phyloP scores from a whole-genome alignment of 2,329 filamentous ascomycete genomes.

The Penicillium fuscoglaucum region DNA sequence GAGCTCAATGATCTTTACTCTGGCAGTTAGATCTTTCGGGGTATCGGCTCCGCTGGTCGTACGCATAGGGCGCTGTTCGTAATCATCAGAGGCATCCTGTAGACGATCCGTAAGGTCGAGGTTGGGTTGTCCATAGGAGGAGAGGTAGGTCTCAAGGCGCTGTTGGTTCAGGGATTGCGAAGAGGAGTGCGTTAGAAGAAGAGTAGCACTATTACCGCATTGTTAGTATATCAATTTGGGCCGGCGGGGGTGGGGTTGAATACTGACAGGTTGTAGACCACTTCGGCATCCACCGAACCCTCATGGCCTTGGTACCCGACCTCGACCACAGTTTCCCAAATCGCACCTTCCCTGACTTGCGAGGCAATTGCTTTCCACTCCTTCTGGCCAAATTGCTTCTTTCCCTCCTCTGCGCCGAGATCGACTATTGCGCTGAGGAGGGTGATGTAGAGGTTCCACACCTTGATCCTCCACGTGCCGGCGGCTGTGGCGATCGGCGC shows the following conservation, averaged over 20 bases:
- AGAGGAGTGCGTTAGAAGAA: constrained; percentile 85
- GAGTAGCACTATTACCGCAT: constrained; percentile 70
- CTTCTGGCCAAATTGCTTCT: constrained; percentile 78
- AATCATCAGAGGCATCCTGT: constrained; percentile 36
- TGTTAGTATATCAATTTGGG: constrained; percentile 2
- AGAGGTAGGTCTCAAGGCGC: constrained; percentile 84
- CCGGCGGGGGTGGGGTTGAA: constrained; percentile 12
- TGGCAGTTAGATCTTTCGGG: constrained; percentile 76
- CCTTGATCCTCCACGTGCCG: constrained; percentile 81
- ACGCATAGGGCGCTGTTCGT: constrained; percentile 37
- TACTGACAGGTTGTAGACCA: constrained; percentile 63
- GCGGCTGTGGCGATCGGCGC: constrained; percentile 79
- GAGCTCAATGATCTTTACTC: constrained; percentile 89
- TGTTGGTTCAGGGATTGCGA: constrained; percentile 82
- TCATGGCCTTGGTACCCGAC: constrained; percentile 86
- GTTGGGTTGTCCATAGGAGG: constrained; percentile 69
- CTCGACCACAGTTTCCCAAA: constrained; percentile 92
- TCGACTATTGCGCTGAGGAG: constrained; percentile 89
- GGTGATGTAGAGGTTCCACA: constrained; percentile 96
- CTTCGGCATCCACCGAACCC: constrained; percentile 89
- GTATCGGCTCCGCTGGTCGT: constrained; percentile 69
- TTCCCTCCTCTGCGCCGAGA: constrained; percentile 85
- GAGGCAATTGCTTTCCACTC: constrained; percentile 80
- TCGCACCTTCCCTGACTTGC: constrained; percentile 81
- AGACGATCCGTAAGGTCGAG: constrained; percentile 70